Evolutionary conservation across 2,329 filamentous ascomycete genomes (phyloP).

Genomic region (Sphaceloma murrayae): DNA sequence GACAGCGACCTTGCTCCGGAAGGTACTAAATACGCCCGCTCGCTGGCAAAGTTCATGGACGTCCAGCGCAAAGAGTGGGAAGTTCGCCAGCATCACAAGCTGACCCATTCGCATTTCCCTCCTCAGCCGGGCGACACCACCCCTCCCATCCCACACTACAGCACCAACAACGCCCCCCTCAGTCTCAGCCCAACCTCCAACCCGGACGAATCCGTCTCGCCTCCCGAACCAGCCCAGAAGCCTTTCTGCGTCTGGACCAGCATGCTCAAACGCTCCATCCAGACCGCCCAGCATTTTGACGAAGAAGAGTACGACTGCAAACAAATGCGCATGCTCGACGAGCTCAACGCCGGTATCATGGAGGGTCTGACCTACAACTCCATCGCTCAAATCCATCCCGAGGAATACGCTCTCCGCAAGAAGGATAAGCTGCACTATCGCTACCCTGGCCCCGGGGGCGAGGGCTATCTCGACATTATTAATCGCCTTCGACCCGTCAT

Average conservation of each 20-base stretch:
- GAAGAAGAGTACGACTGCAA: conserved; percentile 96
- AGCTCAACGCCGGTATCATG: conserved; percentile 85
- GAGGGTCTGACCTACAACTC: conserved; percentile 93
- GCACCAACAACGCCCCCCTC: conserved; percentile 36
- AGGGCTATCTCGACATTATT: conserved; percentile 95
- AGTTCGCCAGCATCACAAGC: conserved; percentile 67
- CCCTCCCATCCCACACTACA: conserved; percentile 82
- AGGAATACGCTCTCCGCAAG: conserved; percentile 72
- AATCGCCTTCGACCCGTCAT: conserved; percentile 92
- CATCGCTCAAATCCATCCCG: conserved; percentile 66
- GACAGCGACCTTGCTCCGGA: conserved; percentile 76
- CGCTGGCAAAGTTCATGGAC: conserved; percentile 76
- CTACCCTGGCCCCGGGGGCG: conserved; percentile 70
- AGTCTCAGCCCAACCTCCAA: conserved; percentile 5
- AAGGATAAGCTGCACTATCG: conserved; percentile 90
- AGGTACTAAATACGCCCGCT: conserved; percentile 67
- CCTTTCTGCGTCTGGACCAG: conserved; percentile 91
- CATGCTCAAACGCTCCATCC: conserved; percentile 83
- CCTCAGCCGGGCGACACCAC: conserved; percentile 84
- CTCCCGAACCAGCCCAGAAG: conserved; percentile 31
- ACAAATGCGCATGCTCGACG: conserved; percentile 95
- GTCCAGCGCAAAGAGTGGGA: conserved; percentile 74
- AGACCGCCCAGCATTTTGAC: conserved; percentile 83
- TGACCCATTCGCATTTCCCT: conserved; percentile 71
- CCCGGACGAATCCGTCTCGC: conserved; percentile 1